phyloP scores from a whole-genome alignment of 106 monocot genomes.

The Agapanthus africanus region DNA sequence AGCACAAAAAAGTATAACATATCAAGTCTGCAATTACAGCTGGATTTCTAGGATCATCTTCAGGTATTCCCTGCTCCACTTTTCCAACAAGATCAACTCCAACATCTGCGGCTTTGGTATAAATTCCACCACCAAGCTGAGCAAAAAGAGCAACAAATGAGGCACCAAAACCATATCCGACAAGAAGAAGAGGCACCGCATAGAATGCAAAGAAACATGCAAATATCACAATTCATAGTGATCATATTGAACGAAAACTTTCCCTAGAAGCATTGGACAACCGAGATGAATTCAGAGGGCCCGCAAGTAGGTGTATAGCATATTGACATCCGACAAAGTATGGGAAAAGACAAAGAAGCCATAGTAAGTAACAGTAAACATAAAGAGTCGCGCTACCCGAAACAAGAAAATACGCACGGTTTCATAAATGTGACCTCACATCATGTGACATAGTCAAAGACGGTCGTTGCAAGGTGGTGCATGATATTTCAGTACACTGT shows the following conservation, averaged over 20 bases:
- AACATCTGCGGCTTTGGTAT: conserved; percentile 98
- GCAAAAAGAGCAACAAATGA: conserved; percentile 99
- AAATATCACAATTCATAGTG: not conserved
- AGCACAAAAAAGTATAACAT: conserved; percentile 6
- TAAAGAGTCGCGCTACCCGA: not conserved
- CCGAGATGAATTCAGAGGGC: not conserved
- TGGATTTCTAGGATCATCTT: conserved; percentile 98
- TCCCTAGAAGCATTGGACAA: not conserved
- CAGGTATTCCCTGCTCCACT: conserved; percentile 97
- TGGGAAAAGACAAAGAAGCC: not conserved
- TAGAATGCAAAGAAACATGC: not conserved
- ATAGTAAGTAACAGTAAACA: not conserved
- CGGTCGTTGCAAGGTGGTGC: not conserved
- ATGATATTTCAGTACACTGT: not conserved
- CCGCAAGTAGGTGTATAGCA: not conserved
- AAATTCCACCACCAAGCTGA: conserved; percentile 96
- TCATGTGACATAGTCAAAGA: not conserved
- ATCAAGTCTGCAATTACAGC: conserved; percentile 99
- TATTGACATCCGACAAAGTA: not conserved
- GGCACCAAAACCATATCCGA: conserved; percentile 98
- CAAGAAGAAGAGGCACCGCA: conserved; percentile 95
- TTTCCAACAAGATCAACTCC: conserved; percentile 99
- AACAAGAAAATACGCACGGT: not conserved
- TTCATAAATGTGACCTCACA: not conserved
- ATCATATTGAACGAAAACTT: not conserved